Conservation (phyloP, 768 basidiomycete species). For the Mycena rebaudengoi region DNA sequence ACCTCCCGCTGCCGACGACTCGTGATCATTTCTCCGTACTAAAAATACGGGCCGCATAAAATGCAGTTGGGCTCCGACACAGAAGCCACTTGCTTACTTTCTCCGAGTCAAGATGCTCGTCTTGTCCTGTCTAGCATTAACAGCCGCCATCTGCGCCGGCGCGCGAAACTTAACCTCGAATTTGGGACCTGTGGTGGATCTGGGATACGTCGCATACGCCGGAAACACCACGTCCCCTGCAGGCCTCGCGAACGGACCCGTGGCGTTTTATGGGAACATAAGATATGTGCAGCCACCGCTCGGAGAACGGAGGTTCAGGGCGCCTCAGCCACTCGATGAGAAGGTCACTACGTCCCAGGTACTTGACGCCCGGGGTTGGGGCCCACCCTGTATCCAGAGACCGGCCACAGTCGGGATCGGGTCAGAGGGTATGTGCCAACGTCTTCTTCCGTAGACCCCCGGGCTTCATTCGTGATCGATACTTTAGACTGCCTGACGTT, state of each 20-base stretch:
- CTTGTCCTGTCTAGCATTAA: background rate
- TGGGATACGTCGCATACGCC: constrained; percentile 51
- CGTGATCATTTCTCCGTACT: no score
- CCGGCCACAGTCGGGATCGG: constrained; percentile 56
- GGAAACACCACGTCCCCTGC: constrained; percentile 51
- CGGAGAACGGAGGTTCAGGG: constrained; percentile 48
- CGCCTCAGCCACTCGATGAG: constrained; percentile 48
- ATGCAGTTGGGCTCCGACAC: no score
- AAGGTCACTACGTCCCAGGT: constrained; percentile 30
- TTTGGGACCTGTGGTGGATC: constrained; percentile 48
- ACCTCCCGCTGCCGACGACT: no score
- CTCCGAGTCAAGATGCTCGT: background rate
- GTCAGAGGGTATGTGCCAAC: constrained; percentile 48
- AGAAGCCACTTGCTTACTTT: background rate
- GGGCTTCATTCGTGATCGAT: background rate
- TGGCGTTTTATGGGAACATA: constrained; percentile 52
- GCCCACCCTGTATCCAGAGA: constrained; percentile 53
- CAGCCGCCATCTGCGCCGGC: background rate
- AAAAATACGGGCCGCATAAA: no score
- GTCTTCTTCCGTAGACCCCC: no score
- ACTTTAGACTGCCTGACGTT: constrained; percentile 53
- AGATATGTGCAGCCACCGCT: constrained; percentile 53
- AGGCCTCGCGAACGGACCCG: constrained; percentile 44
- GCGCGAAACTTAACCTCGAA: constrained; percentile 22
- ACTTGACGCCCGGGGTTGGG: constrained; percentile 54